Conservation (phyloP, 108 stramenopile genomes). For the Cyclotella choctawhatcheeana region DNA sequence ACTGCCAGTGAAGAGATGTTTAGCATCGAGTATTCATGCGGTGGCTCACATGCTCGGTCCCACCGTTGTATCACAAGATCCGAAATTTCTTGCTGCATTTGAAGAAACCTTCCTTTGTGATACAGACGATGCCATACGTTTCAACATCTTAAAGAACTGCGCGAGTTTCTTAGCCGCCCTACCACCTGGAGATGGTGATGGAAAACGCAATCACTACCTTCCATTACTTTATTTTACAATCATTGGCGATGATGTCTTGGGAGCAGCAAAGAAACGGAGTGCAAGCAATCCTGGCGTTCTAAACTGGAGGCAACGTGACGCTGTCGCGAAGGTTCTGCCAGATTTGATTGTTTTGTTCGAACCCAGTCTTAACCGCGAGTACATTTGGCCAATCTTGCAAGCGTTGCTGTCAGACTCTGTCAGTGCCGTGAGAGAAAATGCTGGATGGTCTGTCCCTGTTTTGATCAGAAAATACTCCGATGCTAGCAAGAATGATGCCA, state of each 20-base stretch:
- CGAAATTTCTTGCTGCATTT: conserved; percentile 59
- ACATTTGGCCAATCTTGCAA: conserved; percentile 82
- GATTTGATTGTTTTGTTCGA: conserved; percentile 72
- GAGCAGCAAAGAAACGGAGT: conserved; percentile 67
- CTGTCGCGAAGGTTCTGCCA: conserved; percentile 86
- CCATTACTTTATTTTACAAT: conserved; percentile 79
- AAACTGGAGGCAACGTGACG: conserved; percentile 95
- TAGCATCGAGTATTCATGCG: conserved; percentile 94
- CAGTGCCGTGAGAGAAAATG: conserved; percentile 80
- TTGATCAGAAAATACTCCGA: conserved; percentile 59
- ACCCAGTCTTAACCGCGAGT: conserved; percentile 56
- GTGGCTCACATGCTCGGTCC: conserved; percentile 88
- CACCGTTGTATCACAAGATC: conserved; percentile 41
- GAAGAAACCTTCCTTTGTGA: conserved; percentile 90
- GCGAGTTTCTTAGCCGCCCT: conserved; percentile 78
- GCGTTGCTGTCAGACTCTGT: conserved; percentile 77
- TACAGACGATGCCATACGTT: conserved; percentile 93
- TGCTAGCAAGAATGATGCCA: conserved; percentile 29
- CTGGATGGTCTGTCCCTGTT: conserved; percentile 78
- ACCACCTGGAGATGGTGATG: conserved; percentile 41
- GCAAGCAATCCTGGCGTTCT: conserved; percentile 83
- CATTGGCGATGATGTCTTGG: conserved; percentile 75
- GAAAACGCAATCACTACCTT: conserved; percentile 69
- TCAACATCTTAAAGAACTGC: conserved; percentile 87
- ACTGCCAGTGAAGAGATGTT: conserved; percentile 83